Base-by-base conservation (phyloP, 2,329 filamentous ascomycete genomes). In the Stagonosporopsis cucurbitacearum region DNA sequence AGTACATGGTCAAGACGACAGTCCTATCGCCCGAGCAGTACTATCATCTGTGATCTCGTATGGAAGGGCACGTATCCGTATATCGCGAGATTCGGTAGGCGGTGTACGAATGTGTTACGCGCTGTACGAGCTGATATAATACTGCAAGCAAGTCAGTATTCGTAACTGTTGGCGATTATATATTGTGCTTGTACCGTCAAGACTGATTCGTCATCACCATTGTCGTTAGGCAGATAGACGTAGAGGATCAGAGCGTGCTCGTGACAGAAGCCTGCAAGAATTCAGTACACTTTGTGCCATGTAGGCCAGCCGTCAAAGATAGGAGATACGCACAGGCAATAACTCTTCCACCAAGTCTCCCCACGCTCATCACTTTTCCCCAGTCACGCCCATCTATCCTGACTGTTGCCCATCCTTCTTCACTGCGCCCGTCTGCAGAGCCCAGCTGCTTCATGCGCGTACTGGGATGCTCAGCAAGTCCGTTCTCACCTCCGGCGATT, bases 351-450 rank as follows among this genome's bases (percentile, higher is more conserved):
- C 95, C 94, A 26, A 98, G 79, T 46, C 93, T 83, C 1, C 94
- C 94, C 12, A 98, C 93, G 74, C 92, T 96, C 63, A 99, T 81
- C n/a, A 98, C 94, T 64, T 86, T 87, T 28, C 92, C 92, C 94
- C 95, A 98, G 73, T 99, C 95, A 73, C 87, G 89, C 30, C 92
- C 95, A 77, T 98, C 95, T 22, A 98, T 92, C 49, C 91, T 84
- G 32, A 98, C 94, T 22, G 86, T 92, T 1, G 92, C 91, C 92
- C 94, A 98, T 41, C 86, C 87, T 58, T 92, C 87, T 13, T 92
- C 90, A 13, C 90, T 91, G 19, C 86, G 87, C 49, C 87, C 82
- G 57, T 82, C 79, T 0, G 81, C 78, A 39, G 77, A 79, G 5
- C 81, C 81, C 1, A 85, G 65, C 47, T 77, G 84, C 64, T 86